Evolutionary conservation across 345 rosid species (phyloP).

Genomic region (Fremontodendron californicum): DNA sequence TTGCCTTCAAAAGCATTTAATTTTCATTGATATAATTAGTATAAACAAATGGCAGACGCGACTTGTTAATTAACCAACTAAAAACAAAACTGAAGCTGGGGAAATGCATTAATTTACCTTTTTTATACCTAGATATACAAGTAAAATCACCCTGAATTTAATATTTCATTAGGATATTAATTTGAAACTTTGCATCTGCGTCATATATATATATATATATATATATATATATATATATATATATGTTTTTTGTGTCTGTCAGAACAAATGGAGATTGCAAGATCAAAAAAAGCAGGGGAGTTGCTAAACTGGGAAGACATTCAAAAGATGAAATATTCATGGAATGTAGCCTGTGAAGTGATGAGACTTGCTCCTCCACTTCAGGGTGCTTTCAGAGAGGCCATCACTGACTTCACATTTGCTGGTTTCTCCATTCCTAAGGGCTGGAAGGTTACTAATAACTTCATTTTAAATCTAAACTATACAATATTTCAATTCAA

Average conservation of each 20-base stretch:
- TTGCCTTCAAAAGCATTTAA: neutral
- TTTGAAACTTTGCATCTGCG: too few relatives aligned
- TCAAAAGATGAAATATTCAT: conserved; percentile 45
- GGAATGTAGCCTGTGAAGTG: conserved; percentile 54
- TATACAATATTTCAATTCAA: neutral
- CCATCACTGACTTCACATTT: conserved; percentile 32
- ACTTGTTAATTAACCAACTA: neutral
- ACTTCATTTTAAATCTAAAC: neutral
- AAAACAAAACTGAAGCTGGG: too few relatives aligned
- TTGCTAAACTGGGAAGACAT: conserved; percentile 41
- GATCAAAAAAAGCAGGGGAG: conserved; percentile 28
- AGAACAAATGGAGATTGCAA: conserved; percentile 47
- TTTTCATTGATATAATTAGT: neutral
- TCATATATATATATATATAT: too few relatives aligned
- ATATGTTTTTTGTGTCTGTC: neutral
- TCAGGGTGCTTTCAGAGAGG: conserved; percentile 42
- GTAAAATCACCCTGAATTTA: too few relatives aligned
- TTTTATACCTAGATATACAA: too few relatives aligned
- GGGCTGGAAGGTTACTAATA: conserved; percentile 48
- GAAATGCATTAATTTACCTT: too few relatives aligned
- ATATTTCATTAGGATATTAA: too few relatives aligned
- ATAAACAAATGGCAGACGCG: neutral
- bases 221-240: too few relatives aligned
- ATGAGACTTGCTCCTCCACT: conserved; percentile 48
- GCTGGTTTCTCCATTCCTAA: conserved; percentile 41